These are phyloP conservation scores for Drechslera avenae DNA, from an alignment of 2,329 filamentous ascomycete species.

Conservation along the genomic window DNA sequence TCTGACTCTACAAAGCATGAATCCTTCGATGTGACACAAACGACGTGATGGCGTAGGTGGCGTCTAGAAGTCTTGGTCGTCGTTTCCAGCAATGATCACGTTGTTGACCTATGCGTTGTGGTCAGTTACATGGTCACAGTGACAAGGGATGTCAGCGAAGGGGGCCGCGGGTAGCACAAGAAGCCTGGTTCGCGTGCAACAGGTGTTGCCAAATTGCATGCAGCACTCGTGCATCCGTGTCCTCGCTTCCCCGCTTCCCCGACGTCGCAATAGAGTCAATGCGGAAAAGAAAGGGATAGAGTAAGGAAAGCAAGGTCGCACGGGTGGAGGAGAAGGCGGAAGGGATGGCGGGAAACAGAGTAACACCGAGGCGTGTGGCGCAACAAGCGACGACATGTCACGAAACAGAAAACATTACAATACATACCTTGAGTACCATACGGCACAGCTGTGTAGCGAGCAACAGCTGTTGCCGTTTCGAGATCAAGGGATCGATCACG, in stretches of 20 bases:
- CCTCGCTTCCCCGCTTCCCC: slow-evolving; percentile 29
- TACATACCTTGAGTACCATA: slow-evolving; percentile 70
- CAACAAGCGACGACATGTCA: slow-evolving; percentile 14
- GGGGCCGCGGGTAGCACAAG: slow-evolving; percentile 1
- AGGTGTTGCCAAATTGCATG: slow-evolving; percentile 14
- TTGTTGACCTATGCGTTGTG: slow-evolving; percentile 69
- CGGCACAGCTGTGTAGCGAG: slow-evolving; percentile 96
- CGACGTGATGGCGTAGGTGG: not conserved
- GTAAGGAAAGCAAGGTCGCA: slow-evolving; percentile 12
- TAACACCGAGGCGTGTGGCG: slow-evolving; percentile 10
- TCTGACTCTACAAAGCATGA: not conserved
- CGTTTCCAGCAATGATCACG: slow-evolving; percentile 86
- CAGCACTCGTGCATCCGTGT: slow-evolving; percentile 12
- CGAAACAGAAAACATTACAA: slow-evolving; percentile 26
- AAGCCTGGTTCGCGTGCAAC: slow-evolving; percentile 29
- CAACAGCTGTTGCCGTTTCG: slow-evolving; percentile 95
- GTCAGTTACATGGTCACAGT: slow-evolving; percentile 15
- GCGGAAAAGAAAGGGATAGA: slow-evolving; percentile 18
- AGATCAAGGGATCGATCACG: slow-evolving; percentile 97
- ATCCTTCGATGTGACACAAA: slow-evolving; percentile 1
- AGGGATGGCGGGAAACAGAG: slow-evolving; percentile 13
- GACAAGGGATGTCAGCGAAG: slow-evolving; percentile 14
- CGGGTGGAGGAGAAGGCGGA: slow-evolving; percentile 13
- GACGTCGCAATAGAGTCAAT: slow-evolving; percentile 13
- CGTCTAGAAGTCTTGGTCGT: slow-evolving; percentile 81